These are phyloP conservation scores for Xylariales sp. DNA, from an alignment of 2,329 filamentous ascomycete genomes.

Conservation along the genomic window DNA sequence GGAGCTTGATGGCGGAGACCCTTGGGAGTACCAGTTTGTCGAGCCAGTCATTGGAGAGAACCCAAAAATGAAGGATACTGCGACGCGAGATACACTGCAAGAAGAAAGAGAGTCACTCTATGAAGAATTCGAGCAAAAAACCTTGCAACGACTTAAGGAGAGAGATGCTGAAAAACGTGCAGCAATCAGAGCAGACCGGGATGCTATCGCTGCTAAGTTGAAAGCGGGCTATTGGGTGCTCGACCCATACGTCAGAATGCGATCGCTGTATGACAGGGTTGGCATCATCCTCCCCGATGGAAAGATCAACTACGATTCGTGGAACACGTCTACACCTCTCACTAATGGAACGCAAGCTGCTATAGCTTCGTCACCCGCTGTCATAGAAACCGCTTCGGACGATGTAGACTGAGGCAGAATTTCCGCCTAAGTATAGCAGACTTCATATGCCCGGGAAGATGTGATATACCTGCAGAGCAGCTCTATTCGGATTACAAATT, in stretches of 20 bases:
- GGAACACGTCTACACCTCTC: conserved; percentile 13
- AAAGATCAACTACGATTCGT: conserved; percentile 64
- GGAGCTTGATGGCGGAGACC: conserved; percentile 81
- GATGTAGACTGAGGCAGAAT: conserved; percentile 41
- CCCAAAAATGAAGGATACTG: conserved; percentile 62
- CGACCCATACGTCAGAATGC: conserved; percentile 81
- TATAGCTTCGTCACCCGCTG: conserved; percentile 9
- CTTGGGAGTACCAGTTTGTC: conserved; percentile 78
- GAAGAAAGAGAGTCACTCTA: conserved; percentile 61
- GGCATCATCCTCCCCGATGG: conserved; percentile 68
- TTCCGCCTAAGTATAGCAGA: too few relatives aligned
- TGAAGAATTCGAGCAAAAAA: conserved; percentile 68
- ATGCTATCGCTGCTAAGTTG: conserved; percentile 58
- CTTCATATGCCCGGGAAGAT: too few relatives aligned
- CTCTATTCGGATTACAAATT: too few relatives aligned
- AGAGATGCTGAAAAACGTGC: conserved; percentile 40
- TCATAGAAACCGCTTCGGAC: conserved; percentile 32
- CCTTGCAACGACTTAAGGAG: conserved; percentile 68
- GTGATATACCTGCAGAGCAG: too few relatives aligned
- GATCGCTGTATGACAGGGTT: conserved; percentile 78
- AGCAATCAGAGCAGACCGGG: conserved; percentile 52
- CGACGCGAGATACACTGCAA: conserved; percentile 59
- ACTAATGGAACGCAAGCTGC: conserved; percentile 15
- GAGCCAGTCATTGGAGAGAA: conserved; percentile 79
- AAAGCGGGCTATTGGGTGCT: conserved; percentile 80